These are phyloP conservation scores for Hyaloscypha bicolor DNA, from an alignment of 495 filamentous ascomycete species.

Conservation along the genomic window DNA sequence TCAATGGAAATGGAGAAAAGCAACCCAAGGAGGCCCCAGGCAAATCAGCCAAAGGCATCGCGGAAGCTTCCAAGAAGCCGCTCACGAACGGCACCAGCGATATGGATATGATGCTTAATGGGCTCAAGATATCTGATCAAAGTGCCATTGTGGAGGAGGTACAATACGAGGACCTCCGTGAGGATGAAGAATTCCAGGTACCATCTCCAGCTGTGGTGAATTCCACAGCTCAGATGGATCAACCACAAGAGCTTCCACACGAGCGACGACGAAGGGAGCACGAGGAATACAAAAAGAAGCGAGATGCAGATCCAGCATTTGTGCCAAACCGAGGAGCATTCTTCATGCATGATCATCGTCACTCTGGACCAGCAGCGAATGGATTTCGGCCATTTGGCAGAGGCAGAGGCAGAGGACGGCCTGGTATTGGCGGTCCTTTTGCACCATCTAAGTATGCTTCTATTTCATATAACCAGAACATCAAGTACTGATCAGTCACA, in stretches of 20 bases:
- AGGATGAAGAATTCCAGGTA: slow-evolving; percentile 36
- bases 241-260: slow-evolving; percentile 51
- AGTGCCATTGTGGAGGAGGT: slow-evolving; percentile 33
- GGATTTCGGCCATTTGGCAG: slow-evolving; percentile 72
- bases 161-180: slow-evolving; percentile 34
- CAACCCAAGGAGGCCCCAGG: slow-evolving; percentile 17
- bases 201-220: slow-evolving; percentile 30
- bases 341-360: slow-evolving; percentile 94
- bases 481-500: slow-evolving; percentile 20
- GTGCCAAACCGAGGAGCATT: slow-evolving; percentile 94
- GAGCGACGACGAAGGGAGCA: slow-evolving; percentile 81
- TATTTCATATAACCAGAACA: slow-evolving; percentile 2
- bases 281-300: slow-evolving; percentile 84
- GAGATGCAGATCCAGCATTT: slow-evolving; percentile 89
- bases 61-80: slow-evolving; percentile 28
- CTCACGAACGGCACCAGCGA: slow-evolving; percentile 55
- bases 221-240: slow-evolving; percentile 37
- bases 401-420: slow-evolving; percentile 56
- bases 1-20: slow-evolving; percentile 25
- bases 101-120: slow-evolving; percentile 88
- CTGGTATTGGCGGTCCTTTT: slow-evolving; percentile 56
- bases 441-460: slow-evolving; percentile 58
- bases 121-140: slow-evolving; percentile 67
- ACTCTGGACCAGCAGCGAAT: slow-evolving; percentile 71
- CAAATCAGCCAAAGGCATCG: slow-evolving; percentile 17